Percentiles rank a stretch among this genome's conserved stretches.
Evolutionary conservation across 1,139 yeast species (phyloP).

Genomic region (Blastobotrys persicus): DNA sequence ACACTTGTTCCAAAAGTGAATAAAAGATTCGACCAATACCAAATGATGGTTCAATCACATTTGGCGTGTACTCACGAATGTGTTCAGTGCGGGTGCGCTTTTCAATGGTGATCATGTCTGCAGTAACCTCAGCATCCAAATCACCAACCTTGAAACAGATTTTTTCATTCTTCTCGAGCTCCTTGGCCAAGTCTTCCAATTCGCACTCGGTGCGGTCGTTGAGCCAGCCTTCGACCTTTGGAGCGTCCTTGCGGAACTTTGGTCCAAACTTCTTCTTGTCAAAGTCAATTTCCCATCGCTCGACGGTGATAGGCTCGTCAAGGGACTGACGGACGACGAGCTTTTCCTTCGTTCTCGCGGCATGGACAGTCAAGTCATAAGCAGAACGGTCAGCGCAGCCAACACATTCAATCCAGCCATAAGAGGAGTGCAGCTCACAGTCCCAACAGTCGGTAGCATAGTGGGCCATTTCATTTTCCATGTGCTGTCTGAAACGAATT

Average conservation of each 20-base stretch:
- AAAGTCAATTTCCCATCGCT: constrained; percentile 76
- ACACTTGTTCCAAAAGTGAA: constrained; percentile 88
- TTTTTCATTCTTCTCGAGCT: constrained; percentile 61
- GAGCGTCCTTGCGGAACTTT: constrained; percentile 93
- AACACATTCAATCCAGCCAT: constrained; percentile 99
- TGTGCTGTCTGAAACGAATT: constrained; percentile 96
- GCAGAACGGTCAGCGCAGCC: constrained; percentile 99
- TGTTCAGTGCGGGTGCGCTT: constrained; percentile 82
- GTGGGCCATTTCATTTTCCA: constrained; percentile 99
- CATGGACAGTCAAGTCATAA: constrained; percentile 91
- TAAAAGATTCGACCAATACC: constrained; percentile 98
- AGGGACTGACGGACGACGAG: constrained; percentile 89
- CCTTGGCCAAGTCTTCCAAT: constrained; percentile 70
- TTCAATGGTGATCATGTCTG: constrained; percentile 68
- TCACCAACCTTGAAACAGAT: constrained; percentile 62
- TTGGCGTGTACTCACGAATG: constrained; percentile 93
- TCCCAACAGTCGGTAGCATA: constrained; percentile 99
- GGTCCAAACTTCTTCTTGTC: constrained; percentile 98
- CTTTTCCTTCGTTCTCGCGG: constrained; percentile 93
- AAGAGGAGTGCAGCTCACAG: constrained; percentile 92
- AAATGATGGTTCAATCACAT: constrained; percentile 98
- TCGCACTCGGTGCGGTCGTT: constrained; percentile 77
- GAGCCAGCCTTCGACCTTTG: constrained; percentile 82
- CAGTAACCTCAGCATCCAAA: constrained; percentile 58
- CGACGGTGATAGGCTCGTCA: constrained; percentile 78